Base-by-base conservation (phyloP, 306 rosid species). In the Prosopis cineraria region DNA sequence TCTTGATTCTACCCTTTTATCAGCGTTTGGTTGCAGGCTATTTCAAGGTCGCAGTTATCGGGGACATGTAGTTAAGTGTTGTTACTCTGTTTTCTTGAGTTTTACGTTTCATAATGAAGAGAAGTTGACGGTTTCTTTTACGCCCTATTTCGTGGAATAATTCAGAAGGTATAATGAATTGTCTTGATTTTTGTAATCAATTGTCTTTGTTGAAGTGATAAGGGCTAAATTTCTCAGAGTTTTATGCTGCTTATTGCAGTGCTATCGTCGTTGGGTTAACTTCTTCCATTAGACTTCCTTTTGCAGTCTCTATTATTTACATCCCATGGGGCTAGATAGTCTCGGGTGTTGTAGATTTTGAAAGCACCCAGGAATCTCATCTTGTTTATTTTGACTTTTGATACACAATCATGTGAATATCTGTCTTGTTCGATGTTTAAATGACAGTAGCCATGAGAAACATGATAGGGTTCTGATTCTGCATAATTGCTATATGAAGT, bases 81-180 rank as follows among this genome's bases (percentile, higher is more conserved):
- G 74, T 72, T 69, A 69, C 62, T 80, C 52, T 67, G 82, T 81
- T 87, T 75, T 66, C 90, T 90, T 92, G 78, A 84, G 86, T 75
- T 87, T 81, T 75, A 86, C 87, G 89, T 83, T 83, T 74, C 65
- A 1, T 44, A 17, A 88, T 82, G 89, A 77, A 50, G 78, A 75
- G 81, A 68, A 66, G 53, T 68, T 89, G 83, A 88, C 60, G 63
- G 20, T 39, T 55, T 72, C 60, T 5, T 52, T 53, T 50, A 27
- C 55, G 53, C 43, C 30, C 45, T 17, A 75, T 72, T 73, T 87
- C 77, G 73, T 74, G 76, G 44, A 76, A 70, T 82, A 78, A 64
- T 65, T 83, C 41, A 13, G 1, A 73, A 88, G 88, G 89, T 88
- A 53, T 27, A 67, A 40, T 20, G 19, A 68, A 41, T 29, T 43